Percentiles rank a stretch among this genome's conserved stretches.
These are phyloP conservation scores for Moesziomyces globuligerus DNA, from an alignment of 1,284 basidiomycete species.

Conservation along the genomic window DNA sequence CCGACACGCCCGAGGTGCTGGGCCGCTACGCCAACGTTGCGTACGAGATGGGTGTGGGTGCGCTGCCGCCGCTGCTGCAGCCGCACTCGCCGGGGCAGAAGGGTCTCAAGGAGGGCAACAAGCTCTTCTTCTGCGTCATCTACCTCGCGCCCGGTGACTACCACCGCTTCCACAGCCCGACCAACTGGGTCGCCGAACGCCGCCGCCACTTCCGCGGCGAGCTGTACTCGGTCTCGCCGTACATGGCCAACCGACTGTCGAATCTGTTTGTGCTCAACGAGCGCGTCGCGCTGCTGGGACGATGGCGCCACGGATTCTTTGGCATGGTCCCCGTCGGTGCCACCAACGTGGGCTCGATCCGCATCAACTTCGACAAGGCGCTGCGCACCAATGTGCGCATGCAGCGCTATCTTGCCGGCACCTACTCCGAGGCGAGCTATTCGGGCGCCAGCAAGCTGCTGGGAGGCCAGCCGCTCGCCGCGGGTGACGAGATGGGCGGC, in stretches of 20 bases:
- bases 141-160: constrained; percentile 99
- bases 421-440: constrained; percentile 83
- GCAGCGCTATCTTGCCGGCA: constrained; percentile 72
- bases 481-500: constrained; percentile 96
- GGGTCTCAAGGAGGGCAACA: constrained; percentile 73
- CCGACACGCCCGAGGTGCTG: constrained; percentile 64
- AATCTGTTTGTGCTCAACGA: constrained; percentile 98
- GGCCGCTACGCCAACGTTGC: constrained; percentile 65
- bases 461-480: constrained; percentile 84
- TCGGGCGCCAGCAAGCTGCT: constrained; percentile 71
- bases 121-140: constrained; percentile 90
- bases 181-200: constrained; percentile 96
- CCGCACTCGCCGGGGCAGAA: constrained; percentile 52
- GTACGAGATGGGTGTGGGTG: constrained; percentile 62
- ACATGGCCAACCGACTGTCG: constrained; percentile 88
- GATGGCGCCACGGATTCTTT: constrained; percentile 96
- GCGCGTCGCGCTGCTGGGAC: constrained; percentile 92
- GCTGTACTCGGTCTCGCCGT: constrained; percentile 95
- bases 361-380: constrained; percentile 93
- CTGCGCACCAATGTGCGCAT: constrained; percentile 66
- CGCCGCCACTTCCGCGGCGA: constrained; percentile 95
- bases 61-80: constrained; percentile 61
- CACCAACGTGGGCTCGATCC: constrained; percentile 96
- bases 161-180: constrained; percentile 95
- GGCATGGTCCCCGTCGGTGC: constrained; percentile 97